Evolutionary conservation across 768 basidiomycete genomes (phyloP), one percentile per base, ranked within the genome.

Genomic region (Tephrocybe rancida): DNA sequence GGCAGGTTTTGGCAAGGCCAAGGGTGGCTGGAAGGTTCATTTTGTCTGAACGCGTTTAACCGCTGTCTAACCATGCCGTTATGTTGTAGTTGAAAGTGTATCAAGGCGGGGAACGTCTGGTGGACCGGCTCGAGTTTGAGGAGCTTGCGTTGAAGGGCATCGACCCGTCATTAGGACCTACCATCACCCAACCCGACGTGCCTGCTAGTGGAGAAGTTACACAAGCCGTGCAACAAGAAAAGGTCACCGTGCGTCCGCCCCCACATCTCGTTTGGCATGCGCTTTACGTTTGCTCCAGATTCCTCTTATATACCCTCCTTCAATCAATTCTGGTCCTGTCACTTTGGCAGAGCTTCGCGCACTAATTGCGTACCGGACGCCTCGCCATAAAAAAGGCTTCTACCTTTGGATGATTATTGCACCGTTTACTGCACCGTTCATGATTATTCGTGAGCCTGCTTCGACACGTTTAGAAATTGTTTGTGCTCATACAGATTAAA

Each of bases 121-220:
- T 86, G 19, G 87, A 91, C 67, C 75, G 80, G 19, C 74, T 91
- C 56, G 91, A 91, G 46, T 92, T 91, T 59, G 91, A 92, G 67
- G 90, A 93, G 66, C 75, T 87, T 30, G 85, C 84, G 7, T 73
- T 93, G 61, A 88, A 88, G 67, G 77, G 81, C 27, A 70, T 93
- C 27, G 86, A 92, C 61, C 84, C 88, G 16, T 82, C 86, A 9
- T 61, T 87, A 43, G 87, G 84, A 0, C 88, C 88, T n/a, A 66
- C 73, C 0, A 52, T 82, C 11, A 59, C 67, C 26, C 58, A 69
- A 34, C 64, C 63, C 44, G 55, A 26, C 19, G 44, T 52, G n/a
- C 54, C 52, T 16, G 58, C 51, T 30, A 16, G 16, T 4, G n/a
- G 16, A 13, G 48, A 52, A 55, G 37, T 53, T 64, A 24, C 43